A percentile compares a stretch with the other conserved stretches of the same genome.
Evolutionary conservation across 495 filamentous ascomycete species (phyloP).

Genomic region (Hypoxylon fragiforme): DNA sequence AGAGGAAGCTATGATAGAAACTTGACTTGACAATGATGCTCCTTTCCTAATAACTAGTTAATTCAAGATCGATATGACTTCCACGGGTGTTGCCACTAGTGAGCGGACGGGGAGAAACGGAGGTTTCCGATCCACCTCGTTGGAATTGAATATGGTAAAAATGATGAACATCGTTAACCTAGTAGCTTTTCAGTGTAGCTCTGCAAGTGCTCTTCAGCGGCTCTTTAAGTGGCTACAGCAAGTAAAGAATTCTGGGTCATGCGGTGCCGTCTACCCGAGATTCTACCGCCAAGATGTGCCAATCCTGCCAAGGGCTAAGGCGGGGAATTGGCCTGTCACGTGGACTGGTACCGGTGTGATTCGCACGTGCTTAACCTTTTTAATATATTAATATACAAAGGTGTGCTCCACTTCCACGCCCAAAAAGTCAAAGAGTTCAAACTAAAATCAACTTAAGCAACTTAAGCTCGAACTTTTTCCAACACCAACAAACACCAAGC

Average conservation of each 20-base stretch:
- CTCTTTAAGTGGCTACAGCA: too few species aligned
- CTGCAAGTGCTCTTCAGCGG: too few species aligned
- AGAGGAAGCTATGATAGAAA: too few species aligned
- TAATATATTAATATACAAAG: not conserved
- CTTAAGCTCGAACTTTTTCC: slow-evolving; percentile 1
- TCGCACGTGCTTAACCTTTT: slow-evolving; percentile 9
- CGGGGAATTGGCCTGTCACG: slow-evolving; percentile 15
- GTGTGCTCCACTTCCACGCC: slow-evolving; percentile 1
- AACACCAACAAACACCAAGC: not conserved
- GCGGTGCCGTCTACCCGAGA: slow-evolving; percentile 29
- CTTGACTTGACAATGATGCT: too few species aligned
- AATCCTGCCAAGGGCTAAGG: slow-evolving; percentile 11
- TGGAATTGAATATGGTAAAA: too few species aligned
- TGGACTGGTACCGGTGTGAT: slow-evolving; percentile 3
- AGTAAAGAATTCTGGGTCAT: not conserved
- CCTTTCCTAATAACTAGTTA: too few species aligned
- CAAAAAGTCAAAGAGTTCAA: not conserved
- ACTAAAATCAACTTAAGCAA: not conserved
- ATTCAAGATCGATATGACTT: too few species aligned
- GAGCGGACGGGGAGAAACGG: too few species aligned
- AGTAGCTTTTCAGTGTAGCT: too few species aligned
- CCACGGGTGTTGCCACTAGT: too few species aligned
- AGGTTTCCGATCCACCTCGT: too few species aligned
- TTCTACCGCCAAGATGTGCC: slow-evolving; percentile 18
- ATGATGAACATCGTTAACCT: too few species aligned